These are phyloP conservation scores for Sclerotinia borealis DNA, from an alignment of 2,329 filamentous ascomycete genomes.

Conservation along the genomic window DNA sequence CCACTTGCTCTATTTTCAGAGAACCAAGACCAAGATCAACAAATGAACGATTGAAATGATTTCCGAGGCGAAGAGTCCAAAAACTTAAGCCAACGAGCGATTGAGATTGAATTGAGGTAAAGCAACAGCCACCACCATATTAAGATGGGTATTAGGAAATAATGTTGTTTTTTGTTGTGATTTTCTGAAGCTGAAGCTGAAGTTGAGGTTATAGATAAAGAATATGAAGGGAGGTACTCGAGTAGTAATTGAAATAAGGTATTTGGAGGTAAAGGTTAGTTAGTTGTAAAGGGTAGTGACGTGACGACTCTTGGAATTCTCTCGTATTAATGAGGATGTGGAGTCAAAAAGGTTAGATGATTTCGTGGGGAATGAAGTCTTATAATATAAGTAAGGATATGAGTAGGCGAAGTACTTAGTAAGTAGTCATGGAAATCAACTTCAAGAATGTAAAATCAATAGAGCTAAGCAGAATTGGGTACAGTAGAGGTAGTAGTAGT, in stretches of 20 bases:
- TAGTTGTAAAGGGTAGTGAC: not conserved
- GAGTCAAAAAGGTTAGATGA: not conserved
- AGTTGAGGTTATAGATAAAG: not conserved
- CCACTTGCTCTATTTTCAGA: not conserved
- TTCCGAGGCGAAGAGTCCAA: not conserved
- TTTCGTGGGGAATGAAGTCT: conserved; percentile 4
- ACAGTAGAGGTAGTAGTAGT: too few relatives aligned
- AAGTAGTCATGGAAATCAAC: not conserved
- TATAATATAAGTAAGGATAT: not conserved
- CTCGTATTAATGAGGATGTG: not conserved
- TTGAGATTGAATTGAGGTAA: not conserved
- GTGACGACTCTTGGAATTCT: not conserved
- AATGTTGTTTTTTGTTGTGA: not conserved
- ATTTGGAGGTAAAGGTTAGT: not conserved
- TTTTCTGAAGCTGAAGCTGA: too few relatives aligned
- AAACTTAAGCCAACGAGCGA: not conserved
- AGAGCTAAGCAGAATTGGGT: too few relatives aligned
- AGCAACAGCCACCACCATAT: not conserved
- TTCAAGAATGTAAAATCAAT: not conserved
- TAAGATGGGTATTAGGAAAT: not conserved
- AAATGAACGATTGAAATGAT: not conserved
- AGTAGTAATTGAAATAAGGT: not conserved
- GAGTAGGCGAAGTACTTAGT: too few relatives aligned
- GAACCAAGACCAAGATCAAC: not conserved
- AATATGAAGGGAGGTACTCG: not conserved